A percentile compares a stretch with the other conserved stretches of the same genome.
phyloP scores from a whole-genome alignment of 1,284 basidiomycete genomes.

The Austropuccinia psidii region DNA sequence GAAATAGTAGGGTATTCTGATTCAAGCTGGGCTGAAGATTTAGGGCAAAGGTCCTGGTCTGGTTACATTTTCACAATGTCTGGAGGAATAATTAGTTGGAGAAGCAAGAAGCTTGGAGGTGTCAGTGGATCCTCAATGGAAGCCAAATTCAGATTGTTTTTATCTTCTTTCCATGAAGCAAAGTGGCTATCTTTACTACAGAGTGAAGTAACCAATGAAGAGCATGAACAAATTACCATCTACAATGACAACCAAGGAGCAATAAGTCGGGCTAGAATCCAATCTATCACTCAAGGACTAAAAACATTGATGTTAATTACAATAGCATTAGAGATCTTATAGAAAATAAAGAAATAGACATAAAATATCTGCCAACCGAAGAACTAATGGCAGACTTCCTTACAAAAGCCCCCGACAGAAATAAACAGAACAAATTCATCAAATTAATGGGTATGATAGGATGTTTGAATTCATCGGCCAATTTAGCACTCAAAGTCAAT shows the following conservation, averaged over 20 bases:
- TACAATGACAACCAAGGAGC: constrained; percentile 12
- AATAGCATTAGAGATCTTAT: constrained; percentile 10
- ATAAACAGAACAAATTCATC: constrained; percentile 23
- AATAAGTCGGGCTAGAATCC: constrained; percentile 1
- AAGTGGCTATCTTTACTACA: too few relatives aligned
- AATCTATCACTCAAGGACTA: constrained; percentile 8
- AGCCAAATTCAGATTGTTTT: constrained; percentile 7
- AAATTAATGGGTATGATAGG: too few relatives aligned
- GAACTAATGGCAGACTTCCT: constrained; percentile 20
- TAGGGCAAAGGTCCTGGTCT: too few relatives aligned
- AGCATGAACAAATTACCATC: background rate
- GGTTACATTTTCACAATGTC: too few relatives aligned
- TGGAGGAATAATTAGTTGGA: constrained; percentile 8
- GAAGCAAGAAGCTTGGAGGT: constrained; percentile 17
- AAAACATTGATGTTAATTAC: background rate
- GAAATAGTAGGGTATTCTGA: constrained; percentile 15
- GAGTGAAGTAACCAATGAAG: background rate
- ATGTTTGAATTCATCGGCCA: too few relatives aligned
- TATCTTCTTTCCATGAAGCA: constrained; percentile 12
- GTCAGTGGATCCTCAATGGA: constrained; percentile 18
- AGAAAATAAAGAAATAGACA: constrained; percentile 9
- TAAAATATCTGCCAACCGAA: constrained; percentile 8
- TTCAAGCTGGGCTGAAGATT: constrained; percentile 29
- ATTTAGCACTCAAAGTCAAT: too few relatives aligned
- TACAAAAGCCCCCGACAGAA: constrained; percentile 25